Evolutionary conservation across 2,329 filamentous ascomycete genomes (phyloP).

Genomic region (Madurella mycetomatis): DNA sequence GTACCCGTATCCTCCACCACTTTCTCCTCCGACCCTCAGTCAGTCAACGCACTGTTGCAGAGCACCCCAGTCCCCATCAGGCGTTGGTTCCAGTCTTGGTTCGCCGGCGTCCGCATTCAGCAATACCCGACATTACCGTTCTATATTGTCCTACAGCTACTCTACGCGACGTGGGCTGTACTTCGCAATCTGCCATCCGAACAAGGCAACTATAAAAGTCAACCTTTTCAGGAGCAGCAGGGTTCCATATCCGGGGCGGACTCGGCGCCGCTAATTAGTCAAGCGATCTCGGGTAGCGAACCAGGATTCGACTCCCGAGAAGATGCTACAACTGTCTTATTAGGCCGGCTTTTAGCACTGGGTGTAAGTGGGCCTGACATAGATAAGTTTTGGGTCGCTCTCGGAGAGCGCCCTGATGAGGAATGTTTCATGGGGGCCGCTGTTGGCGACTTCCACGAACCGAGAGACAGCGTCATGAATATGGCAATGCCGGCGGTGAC

Average conservation of each 20-base stretch:
- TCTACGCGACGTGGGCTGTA: conserved; percentile 1
- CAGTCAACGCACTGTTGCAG: background rate
- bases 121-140: conserved; percentile 6
- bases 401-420: conserved; percentile 5
- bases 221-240: too few species aligned
- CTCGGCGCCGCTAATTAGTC: background rate
- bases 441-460: background rate
- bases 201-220: too few species aligned
- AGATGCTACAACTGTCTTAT: background rate
- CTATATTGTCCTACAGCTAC: conserved; percentile 6
- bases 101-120: conserved; percentile 1
- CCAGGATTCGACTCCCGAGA: background rate
- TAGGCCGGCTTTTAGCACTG: conserved; percentile 5
- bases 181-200: background rate
- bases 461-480: background rate
- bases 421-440: background rate
- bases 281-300: background rate
- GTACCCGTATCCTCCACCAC: background rate
- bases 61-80: background rate
- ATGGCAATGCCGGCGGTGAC: background rate
- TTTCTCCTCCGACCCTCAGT: background rate
- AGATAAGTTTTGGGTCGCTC: conserved; percentile 10
- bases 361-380: conserved; percentile 1
- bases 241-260: too few species aligned
- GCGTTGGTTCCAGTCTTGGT: conserved; percentile 10